Base-by-base conservation (phyloP, 1,139 yeast species). In the Pneumocystis jirovecii region DNA sequence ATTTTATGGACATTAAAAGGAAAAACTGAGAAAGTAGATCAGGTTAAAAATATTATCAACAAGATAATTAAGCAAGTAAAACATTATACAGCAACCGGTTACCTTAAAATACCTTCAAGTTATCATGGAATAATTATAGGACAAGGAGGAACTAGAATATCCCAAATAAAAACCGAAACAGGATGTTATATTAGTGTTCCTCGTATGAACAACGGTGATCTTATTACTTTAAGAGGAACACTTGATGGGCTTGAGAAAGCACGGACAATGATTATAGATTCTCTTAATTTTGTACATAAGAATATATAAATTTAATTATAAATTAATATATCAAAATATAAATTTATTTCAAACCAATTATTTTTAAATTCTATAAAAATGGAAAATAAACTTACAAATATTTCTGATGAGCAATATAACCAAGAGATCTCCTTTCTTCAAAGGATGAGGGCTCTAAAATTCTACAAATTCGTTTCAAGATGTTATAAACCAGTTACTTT, bases 81-180 rank as follows among this genome's bases (percentile, higher is more conserved):
- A 35, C 56, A 62, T 10, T 79, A 73, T 65, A 76, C 79, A 65
- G 72, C 77, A 61, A 75, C 75, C 61, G 86, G 82, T 15, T 83
- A 76, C 74, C 71, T 83, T 67, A 81, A 83, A 80, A 73, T 80
- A 50, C 76, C 82, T 40, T 73, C 81, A n/a, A 72, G 74, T 45
- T 74, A 75, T 63, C 82, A 82, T 72, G 81, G 87, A 67, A 82
- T 81, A 74, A 79, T 89, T 64, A 82, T 89, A 70, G 96, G 96
- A 6, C 85, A 89, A 31, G 85, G 83, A 71, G 96, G 96, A 63
- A 76, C 85, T 45, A 84, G 82, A 70, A 80, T 89, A 71, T 84
- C 82, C 72, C 78, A 78, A 69, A 81, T 89, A 67, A 84, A 95
- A 76, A 78, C 78, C 60, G 78, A 80, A 68, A 77, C 86, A 29